These are phyloP conservation scores for Hypoxylon rickii DNA, from an alignment of 495 filamentous ascomycete genomes.

Conservation along the genomic window DNA sequence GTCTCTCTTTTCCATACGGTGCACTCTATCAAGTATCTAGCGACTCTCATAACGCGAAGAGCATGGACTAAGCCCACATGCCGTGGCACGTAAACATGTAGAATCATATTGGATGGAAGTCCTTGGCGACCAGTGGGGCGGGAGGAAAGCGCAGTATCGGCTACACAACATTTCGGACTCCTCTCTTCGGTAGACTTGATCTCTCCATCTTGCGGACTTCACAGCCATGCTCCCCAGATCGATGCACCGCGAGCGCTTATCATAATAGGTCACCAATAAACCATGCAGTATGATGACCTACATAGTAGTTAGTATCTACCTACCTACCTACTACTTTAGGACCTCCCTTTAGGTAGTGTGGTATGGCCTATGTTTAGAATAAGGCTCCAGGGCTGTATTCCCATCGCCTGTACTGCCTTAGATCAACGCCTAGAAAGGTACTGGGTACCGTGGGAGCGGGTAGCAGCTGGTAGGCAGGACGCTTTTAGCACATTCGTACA, in stretches of 20 bases:
- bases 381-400: conserved; percentile 8
- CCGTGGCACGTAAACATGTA: background rate
- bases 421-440: too few species aligned
- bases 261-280: too few species aligned
- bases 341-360: background rate
- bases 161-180: background rate
- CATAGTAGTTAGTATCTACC: background rate
- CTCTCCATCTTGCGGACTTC: too few species aligned
- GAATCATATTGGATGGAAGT: background rate
- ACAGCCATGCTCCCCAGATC: too few species aligned
- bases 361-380: conserved; percentile 22
- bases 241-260: too few species aligned
- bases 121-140: background rate
- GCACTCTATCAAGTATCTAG: background rate
- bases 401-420: background rate
- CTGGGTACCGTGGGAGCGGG: too few species aligned
- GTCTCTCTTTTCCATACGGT: background rate
- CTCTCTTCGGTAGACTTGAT: too few species aligned
- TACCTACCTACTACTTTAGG: background rate
- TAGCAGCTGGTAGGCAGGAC: background rate
- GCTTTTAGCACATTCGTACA: background rate
- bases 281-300: too few species aligned
- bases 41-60: background rate
- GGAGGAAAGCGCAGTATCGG: background rate
- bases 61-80: background rate